Evolutionary conservation across 768 basidiomycete species (phyloP).

Genomic region (Kwoniella botswanensis): DNA sequence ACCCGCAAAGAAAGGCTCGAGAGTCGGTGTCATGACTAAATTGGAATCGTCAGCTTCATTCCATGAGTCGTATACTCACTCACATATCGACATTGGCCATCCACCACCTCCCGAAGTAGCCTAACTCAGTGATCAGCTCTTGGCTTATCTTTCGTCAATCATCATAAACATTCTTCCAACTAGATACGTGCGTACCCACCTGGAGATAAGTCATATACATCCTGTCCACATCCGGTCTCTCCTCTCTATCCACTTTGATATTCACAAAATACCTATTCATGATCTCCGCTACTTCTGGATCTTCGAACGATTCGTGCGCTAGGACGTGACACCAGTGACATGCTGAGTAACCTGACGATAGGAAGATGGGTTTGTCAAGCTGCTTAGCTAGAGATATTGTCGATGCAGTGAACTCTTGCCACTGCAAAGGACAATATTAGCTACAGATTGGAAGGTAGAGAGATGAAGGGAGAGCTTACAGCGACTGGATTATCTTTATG

Average conservation of each 20-base stretch:
- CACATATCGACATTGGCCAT: conserved; percentile 55
- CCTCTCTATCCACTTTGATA: conserved; percentile 61
- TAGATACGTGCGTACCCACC: conserved; percentile 17
- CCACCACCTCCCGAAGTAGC: conserved; percentile 53
- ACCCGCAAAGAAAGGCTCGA: conserved; percentile 53
- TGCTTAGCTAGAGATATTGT: conserved; percentile 41
- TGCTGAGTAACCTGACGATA: conserved; percentile 61
- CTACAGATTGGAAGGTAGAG: neutral
- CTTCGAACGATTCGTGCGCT: conserved; percentile 60
- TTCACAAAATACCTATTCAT: conserved; percentile 61
- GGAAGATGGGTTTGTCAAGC: conserved; percentile 57
- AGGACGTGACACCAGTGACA: conserved; percentile 60
- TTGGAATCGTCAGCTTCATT: neutral
- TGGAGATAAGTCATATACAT: conserved; percentile 62
- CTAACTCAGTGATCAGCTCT: conserved; percentile 14
- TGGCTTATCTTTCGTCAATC: neutral
- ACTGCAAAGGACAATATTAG: conserved; percentile 28
- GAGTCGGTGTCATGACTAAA: conserved; percentile 49
- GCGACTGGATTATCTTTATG: conserved; percentile 53
- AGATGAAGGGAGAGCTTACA: conserved; percentile 20
- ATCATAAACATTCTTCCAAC: neutral
- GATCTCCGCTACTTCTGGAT: conserved; percentile 57
- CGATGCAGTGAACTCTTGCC: conserved; percentile 52
- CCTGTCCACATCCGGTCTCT: conserved; percentile 61
- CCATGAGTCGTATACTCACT: conserved; percentile 11